These are phyloP conservation scores for Aphanomyces cochlioides DNA, from an alignment of 352 stramenopile species.

Conservation along the genomic window DNA sequence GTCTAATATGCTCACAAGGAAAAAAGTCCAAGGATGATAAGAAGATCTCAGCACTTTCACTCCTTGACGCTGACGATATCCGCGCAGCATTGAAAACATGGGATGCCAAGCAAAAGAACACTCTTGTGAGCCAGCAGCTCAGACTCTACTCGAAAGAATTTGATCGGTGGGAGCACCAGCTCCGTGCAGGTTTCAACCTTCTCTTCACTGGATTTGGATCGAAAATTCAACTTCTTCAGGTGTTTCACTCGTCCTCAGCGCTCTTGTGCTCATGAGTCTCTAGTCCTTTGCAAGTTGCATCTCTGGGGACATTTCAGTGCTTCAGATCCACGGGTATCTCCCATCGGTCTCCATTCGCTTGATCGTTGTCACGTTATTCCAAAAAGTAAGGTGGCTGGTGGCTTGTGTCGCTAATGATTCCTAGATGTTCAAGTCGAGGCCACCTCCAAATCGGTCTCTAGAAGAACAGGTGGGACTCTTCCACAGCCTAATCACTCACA, in stretches of 20 bases:
- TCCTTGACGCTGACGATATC: slow-evolving; percentile 16
- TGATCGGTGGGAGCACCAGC: slow-evolving; percentile 42
- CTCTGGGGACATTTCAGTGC: slow-evolving; percentile 39
- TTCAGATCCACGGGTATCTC: slow-evolving; percentile 59
- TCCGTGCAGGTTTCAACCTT: slow-evolving; percentile 48
- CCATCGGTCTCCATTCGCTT: slow-evolving; percentile 49
- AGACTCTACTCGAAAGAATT: slow-evolving; percentile 32
- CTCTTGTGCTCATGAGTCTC: background rate
- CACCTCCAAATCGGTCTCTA: slow-evolving; percentile 1
- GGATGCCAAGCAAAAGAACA: background rate
- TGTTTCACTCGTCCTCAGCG: slow-evolving; percentile 22
- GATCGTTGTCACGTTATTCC: slow-evolving; percentile 39
- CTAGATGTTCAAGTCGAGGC: too few relatives aligned
- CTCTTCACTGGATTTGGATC: slow-evolving; percentile 54
- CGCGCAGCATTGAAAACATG: background rate
- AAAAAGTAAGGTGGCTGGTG: slow-evolving; percentile 34
- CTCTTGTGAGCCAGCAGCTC: background rate
- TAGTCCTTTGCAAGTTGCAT: slow-evolving; percentile 44
- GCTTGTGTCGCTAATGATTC: slow-evolving; percentile 1
- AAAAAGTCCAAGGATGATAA: slow-evolving; percentile 28
- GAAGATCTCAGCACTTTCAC: slow-evolving; percentile 17
- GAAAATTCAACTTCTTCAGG: slow-evolving; percentile 52
- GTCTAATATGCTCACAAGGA: background rate
- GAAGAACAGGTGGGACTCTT: slow-evolving; percentile 21
- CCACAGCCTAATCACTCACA: background rate